Evolutionary conservation across 305 asterid genomes (phyloP), one percentile per base, ranked within the genome.

Genomic region (Fraxinus velutina): DNA sequence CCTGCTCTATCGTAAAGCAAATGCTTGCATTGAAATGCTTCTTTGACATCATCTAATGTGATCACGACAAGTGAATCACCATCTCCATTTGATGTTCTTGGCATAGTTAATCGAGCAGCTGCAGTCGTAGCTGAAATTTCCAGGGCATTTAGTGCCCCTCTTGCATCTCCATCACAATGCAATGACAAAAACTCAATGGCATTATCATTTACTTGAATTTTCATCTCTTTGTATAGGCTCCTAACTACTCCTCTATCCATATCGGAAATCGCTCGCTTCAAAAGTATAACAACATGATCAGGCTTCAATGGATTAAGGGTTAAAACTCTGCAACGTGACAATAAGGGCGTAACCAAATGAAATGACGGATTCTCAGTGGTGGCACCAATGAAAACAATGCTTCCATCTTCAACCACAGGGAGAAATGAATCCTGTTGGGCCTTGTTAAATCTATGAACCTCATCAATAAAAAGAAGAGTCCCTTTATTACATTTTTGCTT

Each of bases 321-420:
- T 32, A 93, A 76, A 7, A 95, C 94, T 70, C 96, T 85, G 82
- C 98, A 93, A 37, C 97, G 97, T 22, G 99, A 95, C 36, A 95
- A 73, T 77, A 95, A 83, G 0, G 98, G 98, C 5, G 96, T 94
- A 80, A 91, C 85, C 57, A 95, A 87, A 82, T 95, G 98, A 86
- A 93, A 95, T 0, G 99, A 93, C 0, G 99, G 98, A 86, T 93
- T 95, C 83, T 95, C 99, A 0, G 99, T 93, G 77, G 99, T 95
- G 82, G 99, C 99, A 6, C 99, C 99, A 33, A 93, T 68, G 88
- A 95, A 95, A 17, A 93, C 87, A 6, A 95, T 88, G 81, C 91
- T 91, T 19, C 98, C 99, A 68, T 93, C 97, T 85, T 93, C 99
- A 22, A 95, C 93, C 5, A 91, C 93, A 0, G 97, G 99, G 21